These are phyloP conservation scores for Rhizophora mangle DNA, from an alignment of 345 rosid genomes.

Conservation along the genomic window DNA sequence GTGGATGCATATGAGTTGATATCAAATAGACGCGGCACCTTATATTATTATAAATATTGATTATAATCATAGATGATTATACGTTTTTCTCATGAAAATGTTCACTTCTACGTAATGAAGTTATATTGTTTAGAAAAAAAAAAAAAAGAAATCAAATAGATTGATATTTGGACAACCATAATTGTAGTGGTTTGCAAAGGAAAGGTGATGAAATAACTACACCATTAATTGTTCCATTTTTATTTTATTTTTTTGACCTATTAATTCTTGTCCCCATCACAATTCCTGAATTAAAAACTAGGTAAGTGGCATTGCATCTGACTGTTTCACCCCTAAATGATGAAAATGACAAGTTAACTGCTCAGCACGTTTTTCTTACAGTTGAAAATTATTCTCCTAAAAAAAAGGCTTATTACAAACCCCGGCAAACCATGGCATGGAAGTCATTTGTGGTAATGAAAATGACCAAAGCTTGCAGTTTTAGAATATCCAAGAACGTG, in stretches of 20 bases:
- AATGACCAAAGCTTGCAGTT: constrained; percentile 2
- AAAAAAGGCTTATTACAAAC: not conserved
- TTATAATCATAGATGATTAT: too few species aligned
- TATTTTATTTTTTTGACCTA: not conserved
- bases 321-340: not conserved
- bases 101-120: too few species aligned
- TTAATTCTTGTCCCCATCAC: not conserved
- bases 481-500: not conserved
- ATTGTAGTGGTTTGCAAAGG: constrained; percentile 24
- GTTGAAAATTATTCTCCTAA: not conserved
- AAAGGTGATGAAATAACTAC: constrained; percentile 32
- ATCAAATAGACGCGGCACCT: too few species aligned
- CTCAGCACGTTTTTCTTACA: not conserved
- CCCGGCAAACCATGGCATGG: not conserved
- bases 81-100: too few species aligned
- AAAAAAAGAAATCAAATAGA: constrained; percentile 13
- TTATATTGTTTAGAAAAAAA: too few species aligned
- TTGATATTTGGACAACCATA: constrained; percentile 19
- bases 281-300: not conserved
- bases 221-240: constrained; percentile 31
- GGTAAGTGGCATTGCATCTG: not conserved
- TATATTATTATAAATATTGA: too few species aligned
- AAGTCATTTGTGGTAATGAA: not conserved
- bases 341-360: constrained; percentile 26
- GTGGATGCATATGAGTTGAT: too few species aligned